Evolutionary conservation across 2,329 filamentous ascomycete genomes (phyloP).

Genomic region (Tolypocladium inflatum): DNA sequence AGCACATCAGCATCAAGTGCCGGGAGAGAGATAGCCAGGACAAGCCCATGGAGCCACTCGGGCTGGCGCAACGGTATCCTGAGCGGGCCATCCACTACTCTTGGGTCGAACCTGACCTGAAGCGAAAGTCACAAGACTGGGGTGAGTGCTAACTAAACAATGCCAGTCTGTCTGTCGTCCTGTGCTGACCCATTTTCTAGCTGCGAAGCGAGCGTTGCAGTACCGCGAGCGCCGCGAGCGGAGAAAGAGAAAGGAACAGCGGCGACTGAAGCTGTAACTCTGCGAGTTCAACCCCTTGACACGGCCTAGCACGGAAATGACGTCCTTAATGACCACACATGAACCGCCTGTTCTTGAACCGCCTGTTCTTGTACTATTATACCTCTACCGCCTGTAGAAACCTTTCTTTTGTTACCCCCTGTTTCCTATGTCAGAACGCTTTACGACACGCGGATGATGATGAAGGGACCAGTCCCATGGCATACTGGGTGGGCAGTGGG

Average conservation of each 20-base stretch:
- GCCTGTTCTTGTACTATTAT: neutral
- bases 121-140: slow-evolving; percentile 26
- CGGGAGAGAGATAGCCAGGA: slow-evolving; percentile 26
- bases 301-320: slow-evolving; percentile 4
- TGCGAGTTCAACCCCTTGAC: neutral
- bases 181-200: slow-evolving; percentile 10
- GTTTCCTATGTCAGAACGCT: neutral
- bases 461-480: neutral
- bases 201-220: slow-evolving; percentile 23
- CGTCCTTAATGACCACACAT: slow-evolving; percentile 1
- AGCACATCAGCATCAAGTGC: slow-evolving; percentile 27
- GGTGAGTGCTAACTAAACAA: slow-evolving; percentile 21
- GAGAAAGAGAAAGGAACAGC: slow-evolving; percentile 27
- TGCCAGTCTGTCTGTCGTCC: neutral
- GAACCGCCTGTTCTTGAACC: too few species aligned
- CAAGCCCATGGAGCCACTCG: slow-evolving; percentile 25
- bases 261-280: slow-evolving; percentile 23
- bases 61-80: slow-evolving; percentile 33
- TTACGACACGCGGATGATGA: neutral
- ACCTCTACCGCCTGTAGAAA: neutral
- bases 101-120: slow-evolving; percentile 32
- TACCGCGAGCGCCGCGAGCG: slow-evolving; percentile 26
- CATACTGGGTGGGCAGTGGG: neutral
- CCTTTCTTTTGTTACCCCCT: neutral
- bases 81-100: slow-evolving; percentile 35